These are phyloP conservation scores for Ascomycota sp. DNA, from an alignment of 2,329 filamentous ascomycete genomes.

Conservation along the genomic window DNA sequence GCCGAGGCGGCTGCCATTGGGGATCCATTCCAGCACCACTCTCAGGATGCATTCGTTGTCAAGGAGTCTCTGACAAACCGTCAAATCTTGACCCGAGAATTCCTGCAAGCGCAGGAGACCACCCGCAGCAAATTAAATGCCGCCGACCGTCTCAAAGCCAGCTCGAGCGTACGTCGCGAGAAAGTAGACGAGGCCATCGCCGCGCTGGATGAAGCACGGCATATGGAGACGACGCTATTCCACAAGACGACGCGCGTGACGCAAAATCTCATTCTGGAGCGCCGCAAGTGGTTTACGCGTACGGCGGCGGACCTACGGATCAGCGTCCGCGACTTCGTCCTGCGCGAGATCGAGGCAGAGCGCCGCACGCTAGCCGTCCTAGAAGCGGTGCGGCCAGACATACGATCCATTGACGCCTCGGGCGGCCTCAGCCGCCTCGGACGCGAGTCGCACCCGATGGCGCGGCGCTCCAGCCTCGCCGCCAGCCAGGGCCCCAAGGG, in stretches of 20 bases:
- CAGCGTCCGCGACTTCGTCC: conserved; percentile 76
- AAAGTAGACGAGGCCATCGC: conserved; percentile 97
- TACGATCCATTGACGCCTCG: conserved; percentile 76
- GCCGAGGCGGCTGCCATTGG: conserved; percentile 88
- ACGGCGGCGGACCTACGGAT: conserved; percentile 68
- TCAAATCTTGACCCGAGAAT: conserved; percentile 84
- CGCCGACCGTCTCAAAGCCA: conserved; percentile 73
- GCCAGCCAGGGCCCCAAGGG: conserved; percentile 90
- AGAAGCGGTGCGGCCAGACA: conserved; percentile 84
- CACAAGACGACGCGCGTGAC: conserved; percentile 83
- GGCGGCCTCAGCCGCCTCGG: conserved; percentile 81
- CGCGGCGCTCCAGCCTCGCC: conserved; percentile 55
- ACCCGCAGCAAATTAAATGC: conserved; percentile 68
- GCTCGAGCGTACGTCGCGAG: conserved; percentile 70
- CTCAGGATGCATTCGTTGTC: conserved; percentile 87
- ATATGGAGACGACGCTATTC: conserved; percentile 59
- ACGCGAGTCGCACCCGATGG: conserved; percentile 63
- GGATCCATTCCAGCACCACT: conserved; percentile 87
- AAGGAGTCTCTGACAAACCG: conserved; percentile 97
- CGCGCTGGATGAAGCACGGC: conserved; percentile 69
- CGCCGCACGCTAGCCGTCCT: conserved; percentile 76
- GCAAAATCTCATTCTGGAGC: conserved; percentile 69
- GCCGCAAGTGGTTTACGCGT: conserved; percentile 74
- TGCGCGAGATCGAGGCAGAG: conserved; percentile 90
- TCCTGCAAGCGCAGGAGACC: conserved; percentile 73